Evolutionary conservation across 148 eudicot genomes (phyloP), one percentile per base, ranked within the genome.

Genomic region (Agrostemma githago): DNA sequence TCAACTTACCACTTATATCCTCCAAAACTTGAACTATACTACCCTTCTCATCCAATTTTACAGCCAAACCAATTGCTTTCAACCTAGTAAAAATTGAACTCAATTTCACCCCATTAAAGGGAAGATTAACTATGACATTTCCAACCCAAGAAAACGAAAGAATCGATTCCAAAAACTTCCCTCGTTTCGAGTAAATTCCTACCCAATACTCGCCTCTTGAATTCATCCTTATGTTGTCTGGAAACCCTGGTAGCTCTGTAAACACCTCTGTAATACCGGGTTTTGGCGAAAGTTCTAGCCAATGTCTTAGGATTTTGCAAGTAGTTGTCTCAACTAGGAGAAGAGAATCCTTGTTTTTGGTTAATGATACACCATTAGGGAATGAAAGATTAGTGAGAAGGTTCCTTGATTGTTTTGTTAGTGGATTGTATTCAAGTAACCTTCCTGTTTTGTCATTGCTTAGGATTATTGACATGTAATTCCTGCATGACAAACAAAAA

Each of bases 321-420:
- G 68, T 80, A 10, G 87, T 82, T 8, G 89, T 88, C 68, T 92
- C 96, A 0, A 82, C 84, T 16, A 88, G 62, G 4, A 92, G 86
- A 8, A 92, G 69, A 43, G 79, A 92, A 10, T 78, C 79, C 0
- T 84, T 77, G 8, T 88, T 71, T 63, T 85, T 71, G 88, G 85
- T 85, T 19, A 94, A 42, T 60, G 92, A 78, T 1, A 94, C 96
- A 39, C 98, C 98, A 68, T 94, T 94, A 43, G 98, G 92, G 51
- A 89, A 94, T 57, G 79, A 68, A 34, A 94, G 83, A 64, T 86
- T 84, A 73, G 77, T 40, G 2, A 87, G 73, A 8, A 94, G 80
- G 9, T 79, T 73, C 6, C 78, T 83, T 21, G 81, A 77, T 85
- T 84, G 82, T 38, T 88, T 85, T 59, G 73, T 82, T 59, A 56